These are phyloP conservation scores for Fomitopsis palustris DNA, from an alignment of 1,284 basidiomycete species.

Conservation along the genomic window DNA sequence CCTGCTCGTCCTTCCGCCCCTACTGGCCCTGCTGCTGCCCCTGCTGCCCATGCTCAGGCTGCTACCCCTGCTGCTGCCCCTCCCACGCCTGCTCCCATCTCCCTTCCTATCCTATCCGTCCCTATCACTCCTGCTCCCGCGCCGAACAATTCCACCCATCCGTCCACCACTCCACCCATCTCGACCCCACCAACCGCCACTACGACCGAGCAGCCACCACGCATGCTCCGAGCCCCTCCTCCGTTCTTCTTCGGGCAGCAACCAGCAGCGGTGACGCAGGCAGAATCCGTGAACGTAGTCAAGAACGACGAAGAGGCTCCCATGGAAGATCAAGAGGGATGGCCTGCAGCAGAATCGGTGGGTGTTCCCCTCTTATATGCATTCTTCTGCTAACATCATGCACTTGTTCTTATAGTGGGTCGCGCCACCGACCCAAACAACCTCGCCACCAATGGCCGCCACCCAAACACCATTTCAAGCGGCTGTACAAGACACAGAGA, in stretches of 20 bases:
- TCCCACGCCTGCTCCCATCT: background rate
- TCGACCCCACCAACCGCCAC: background rate
- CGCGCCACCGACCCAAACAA: background rate
- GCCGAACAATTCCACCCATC: too few species aligned
- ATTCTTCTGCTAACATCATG: background rate
- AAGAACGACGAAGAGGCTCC: background rate
- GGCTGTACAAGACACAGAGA: background rate
- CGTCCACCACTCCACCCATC: background rate
- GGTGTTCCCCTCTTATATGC: background rate
- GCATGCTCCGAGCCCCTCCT: background rate
- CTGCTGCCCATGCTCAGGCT: background rate
- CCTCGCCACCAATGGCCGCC: background rate
- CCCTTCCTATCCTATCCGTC: too few species aligned
- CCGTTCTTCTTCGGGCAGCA: background rate
- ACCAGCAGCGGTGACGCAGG: background rate
- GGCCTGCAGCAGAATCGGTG: background rate
- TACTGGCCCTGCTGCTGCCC: background rate
- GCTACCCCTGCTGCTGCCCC: background rate
- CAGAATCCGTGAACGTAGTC: background rate
- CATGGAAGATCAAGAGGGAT: background rate
- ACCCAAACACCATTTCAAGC: background rate
- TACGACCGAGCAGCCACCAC: background rate
- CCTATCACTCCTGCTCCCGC: too few species aligned
- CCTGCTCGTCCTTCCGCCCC: background rate
- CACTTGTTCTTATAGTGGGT: background rate